A percentile compares a stretch with the other conserved stretches of the same genome.
These are phyloP conservation scores for Pholiota conissans DNA, from an alignment of 768 basidiomycete species.

Conservation along the genomic window DNA sequence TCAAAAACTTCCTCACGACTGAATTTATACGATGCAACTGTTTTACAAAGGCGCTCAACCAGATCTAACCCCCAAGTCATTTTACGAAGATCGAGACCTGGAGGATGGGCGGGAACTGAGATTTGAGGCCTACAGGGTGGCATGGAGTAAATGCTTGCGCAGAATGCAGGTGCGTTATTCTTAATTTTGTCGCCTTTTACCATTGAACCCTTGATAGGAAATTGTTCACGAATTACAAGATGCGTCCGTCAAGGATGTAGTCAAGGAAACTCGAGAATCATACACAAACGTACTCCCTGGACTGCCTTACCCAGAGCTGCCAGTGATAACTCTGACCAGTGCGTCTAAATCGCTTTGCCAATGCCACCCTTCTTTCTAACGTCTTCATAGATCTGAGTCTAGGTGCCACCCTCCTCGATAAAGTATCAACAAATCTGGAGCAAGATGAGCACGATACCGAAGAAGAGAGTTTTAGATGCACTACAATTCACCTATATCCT, in stretches of 20 bases:
- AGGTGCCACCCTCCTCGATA: slow-evolving; percentile 46
- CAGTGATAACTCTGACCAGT: slow-evolving; percentile 33
- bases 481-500: slow-evolving; percentile 51
- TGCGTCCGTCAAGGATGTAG: neutral
- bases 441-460: slow-evolving; percentile 14
- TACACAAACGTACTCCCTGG: neutral
- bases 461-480: slow-evolving; percentile 6
- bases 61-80: neutral
- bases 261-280: neutral
- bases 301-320: slow-evolving; percentile 2
- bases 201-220: neutral
- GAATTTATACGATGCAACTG: neutral
- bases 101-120: slow-evolving; percentile 24
- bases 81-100: slow-evolving; percentile 11
- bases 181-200: neutral
- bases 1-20: neutral
- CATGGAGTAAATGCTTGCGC: slow-evolving; percentile 60
- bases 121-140: slow-evolving; percentile 50
- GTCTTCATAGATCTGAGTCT: slow-evolving; percentile 39
- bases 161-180: slow-evolving; percentile 57
- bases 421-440: slow-evolving; percentile 39
- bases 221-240: slow-evolving; percentile 3
- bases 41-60: neutral
- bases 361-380: neutral
- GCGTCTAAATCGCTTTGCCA: slow-evolving; percentile 18